Percentiles rank a stretch among this genome's conserved stretches.
Evolutionary conservation across 2,329 filamentous ascomycete species (phyloP).

Genomic region (Tolypocladium tundrense): DNA sequence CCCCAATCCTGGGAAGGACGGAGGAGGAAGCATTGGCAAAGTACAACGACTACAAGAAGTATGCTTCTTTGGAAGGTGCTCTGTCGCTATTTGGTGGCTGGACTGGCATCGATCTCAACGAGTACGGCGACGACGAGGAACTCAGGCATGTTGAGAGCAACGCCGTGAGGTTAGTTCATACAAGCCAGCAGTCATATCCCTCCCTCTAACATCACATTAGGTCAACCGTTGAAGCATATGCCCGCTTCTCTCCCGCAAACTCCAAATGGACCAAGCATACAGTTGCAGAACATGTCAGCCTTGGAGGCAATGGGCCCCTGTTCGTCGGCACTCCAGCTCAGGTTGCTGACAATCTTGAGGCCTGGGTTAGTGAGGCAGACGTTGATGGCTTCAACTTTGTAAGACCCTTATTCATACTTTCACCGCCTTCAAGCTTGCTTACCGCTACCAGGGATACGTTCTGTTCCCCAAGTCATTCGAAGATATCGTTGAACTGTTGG

Average conservation of each 20-base stretch:
- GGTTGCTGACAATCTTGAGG: conserved; percentile 58
- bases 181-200: too few relatives aligned
- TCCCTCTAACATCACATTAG: conserved; percentile 16
- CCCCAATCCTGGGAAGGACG: conserved; percentile 53
- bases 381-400: conserved; percentile 57
- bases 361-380: conserved; percentile 58
- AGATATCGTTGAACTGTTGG: conserved; percentile 53
- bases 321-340: conserved; percentile 50
- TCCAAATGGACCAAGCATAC: conserved; percentile 64
- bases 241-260: conserved; percentile 45
- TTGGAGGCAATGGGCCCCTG: conserved; percentile 57
- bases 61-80: conserved; percentile 53
- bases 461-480: conserved; percentile 59
- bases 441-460: conserved; percentile 42
- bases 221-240: conserved; percentile 44
- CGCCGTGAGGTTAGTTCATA: conserved; percentile 34
- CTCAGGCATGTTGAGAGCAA: conserved; percentile 51
- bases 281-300: conserved; percentile 55
- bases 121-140: conserved; percentile 57
- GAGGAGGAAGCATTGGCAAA: conserved; percentile 57
- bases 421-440: not conserved
- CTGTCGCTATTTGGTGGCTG: conserved; percentile 64
- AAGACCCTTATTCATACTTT: conserved; percentile 15
- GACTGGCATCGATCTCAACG: conserved; percentile 48
- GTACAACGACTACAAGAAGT: conserved; percentile 47